These are phyloP conservation scores for Neostapfia colusana DNA, from an alignment of 176 grass and related monocot genomes.

Conservation along the genomic window DNA sequence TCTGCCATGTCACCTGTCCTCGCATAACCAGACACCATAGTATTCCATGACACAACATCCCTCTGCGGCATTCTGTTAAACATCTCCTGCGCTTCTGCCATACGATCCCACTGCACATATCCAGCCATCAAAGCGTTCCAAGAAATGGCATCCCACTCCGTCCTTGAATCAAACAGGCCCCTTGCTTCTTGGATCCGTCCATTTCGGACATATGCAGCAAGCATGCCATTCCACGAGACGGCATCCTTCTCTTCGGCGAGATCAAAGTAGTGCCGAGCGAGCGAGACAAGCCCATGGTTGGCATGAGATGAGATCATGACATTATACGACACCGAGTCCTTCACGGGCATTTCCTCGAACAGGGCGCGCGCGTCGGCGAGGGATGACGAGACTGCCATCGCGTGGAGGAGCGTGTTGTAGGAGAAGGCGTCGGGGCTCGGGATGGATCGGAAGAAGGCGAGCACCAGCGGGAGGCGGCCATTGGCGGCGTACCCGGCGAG, in stretches of 20 bases:
- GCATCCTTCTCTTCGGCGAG: slow-evolving; percentile 60
- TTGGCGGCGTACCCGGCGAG: slow-evolving; percentile 62
- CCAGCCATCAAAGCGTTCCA: slow-evolving; percentile 90
- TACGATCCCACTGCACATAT: slow-evolving; percentile 56
- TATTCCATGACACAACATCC: slow-evolving; percentile 83
- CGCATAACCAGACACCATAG: slow-evolving; percentile 75
- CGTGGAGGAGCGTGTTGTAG: slow-evolving; percentile 78
- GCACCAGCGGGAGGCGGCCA: slow-evolving; percentile 48
- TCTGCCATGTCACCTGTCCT: slow-evolving; percentile 62
- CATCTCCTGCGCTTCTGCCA: slow-evolving; percentile 53
- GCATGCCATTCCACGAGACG: slow-evolving; percentile 86
- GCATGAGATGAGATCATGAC: slow-evolving; percentile 86
- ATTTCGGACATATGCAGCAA: slow-evolving; percentile 74
- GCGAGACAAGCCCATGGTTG: slow-evolving; percentile 58
- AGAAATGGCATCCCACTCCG: slow-evolving; percentile 75
- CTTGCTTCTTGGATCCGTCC: slow-evolving; percentile 60
- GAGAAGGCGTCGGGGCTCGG: slow-evolving; percentile 66
- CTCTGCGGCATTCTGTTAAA: slow-evolving; percentile 73
- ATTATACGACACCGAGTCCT: slow-evolving; percentile 72
- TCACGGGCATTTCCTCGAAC: slow-evolving; percentile 76
- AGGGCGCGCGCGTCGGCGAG: slow-evolving; percentile 57
- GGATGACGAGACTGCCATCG: slow-evolving; percentile 49
- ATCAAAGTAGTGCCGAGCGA: slow-evolving; percentile 71
- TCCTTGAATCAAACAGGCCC: slow-evolving; percentile 63
- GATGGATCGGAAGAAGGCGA: slow-evolving; percentile 60